Conservation (phyloP, 2,329 filamentous ascomycete species). For the Colletotrichum incanum region DNA sequence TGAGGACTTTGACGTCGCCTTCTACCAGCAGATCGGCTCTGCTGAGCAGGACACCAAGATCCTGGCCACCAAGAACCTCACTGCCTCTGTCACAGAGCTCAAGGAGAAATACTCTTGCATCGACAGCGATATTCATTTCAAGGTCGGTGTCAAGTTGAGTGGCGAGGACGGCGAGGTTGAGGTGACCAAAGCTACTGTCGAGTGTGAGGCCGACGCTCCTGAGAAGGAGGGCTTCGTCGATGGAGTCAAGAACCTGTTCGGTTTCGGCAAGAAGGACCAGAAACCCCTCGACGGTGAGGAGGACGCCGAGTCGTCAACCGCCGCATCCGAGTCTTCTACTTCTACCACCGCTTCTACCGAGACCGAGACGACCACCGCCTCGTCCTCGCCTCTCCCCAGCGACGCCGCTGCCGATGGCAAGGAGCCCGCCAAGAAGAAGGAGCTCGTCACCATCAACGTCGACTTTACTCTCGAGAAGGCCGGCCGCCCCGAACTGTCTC, state of each 20-base stretch:
- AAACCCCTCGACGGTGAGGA: slow-evolving; percentile 77
- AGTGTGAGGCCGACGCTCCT: slow-evolving; percentile 83
- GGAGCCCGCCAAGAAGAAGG: slow-evolving; percentile 70
- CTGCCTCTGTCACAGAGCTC: slow-evolving; percentile 83
- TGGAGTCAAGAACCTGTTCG: slow-evolving; percentile 95
- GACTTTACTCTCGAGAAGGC: slow-evolving; percentile 64
- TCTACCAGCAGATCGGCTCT: slow-evolving; percentile 80
- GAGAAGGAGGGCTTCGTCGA: slow-evolving; percentile 89
- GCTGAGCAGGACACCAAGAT: slow-evolving; percentile 74
- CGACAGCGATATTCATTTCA: slow-evolving; percentile 83
- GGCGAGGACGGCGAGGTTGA: slow-evolving; percentile 85
- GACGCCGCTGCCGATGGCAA: slow-evolving; percentile 68
- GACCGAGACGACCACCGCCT: slow-evolving; percentile 42
- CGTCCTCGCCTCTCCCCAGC: slow-evolving; percentile 60
- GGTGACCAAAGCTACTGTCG: slow-evolving; percentile 81
- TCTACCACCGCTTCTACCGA: slow-evolving; percentile 53
- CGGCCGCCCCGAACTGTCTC: slow-evolving; percentile 66
- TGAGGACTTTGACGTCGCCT: slow-evolving; percentile 84
- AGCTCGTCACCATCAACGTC: slow-evolving; percentile 70
- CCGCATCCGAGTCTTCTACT: slow-evolving; percentile 62
- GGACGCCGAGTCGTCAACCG: slow-evolving; percentile 53
- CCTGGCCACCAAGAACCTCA: slow-evolving; percentile 88
- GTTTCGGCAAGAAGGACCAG: slow-evolving; percentile 91
- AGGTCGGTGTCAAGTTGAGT: slow-evolving; percentile 82
- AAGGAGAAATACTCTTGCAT: slow-evolving; percentile 85